These are phyloP conservation scores for Rheum nobile DNA, from an alignment of 148 eudicot genomes.

Conservation along the genomic window DNA sequence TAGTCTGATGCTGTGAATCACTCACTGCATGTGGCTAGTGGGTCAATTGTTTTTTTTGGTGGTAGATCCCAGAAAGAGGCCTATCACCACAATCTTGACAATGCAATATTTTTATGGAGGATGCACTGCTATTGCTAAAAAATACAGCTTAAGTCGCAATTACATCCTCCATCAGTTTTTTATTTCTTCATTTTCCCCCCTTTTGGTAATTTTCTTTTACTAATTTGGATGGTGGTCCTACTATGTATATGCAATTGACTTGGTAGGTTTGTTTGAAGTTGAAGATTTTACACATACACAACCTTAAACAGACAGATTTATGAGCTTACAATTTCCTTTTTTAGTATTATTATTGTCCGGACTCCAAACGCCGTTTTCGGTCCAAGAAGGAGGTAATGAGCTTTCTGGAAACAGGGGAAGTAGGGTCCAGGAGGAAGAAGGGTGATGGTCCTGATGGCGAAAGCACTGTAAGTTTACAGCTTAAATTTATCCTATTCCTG, in stretches of 20 bases:
- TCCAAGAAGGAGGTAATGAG: slow-evolving; percentile 12
- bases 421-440: slow-evolving; percentile 12
- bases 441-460: slow-evolving; percentile 23
- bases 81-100: not conserved
- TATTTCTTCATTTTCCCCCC: not conserved
- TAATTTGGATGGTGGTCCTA: not conserved
- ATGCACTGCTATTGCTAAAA: not conserved
- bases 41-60: not conserved
- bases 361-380: slow-evolving; percentile 2
- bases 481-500: not conserved
- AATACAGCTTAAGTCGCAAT: not conserved
- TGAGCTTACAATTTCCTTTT: not conserved
- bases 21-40: not conserved
- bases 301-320: not conserved
- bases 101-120: not conserved
- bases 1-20: not conserved
- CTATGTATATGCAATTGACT: not conserved
- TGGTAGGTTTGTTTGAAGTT: not conserved
- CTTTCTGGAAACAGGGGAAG: not conserved
- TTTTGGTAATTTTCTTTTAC: not conserved
- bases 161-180: not conserved
- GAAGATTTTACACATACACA: not conserved
- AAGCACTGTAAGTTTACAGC: slow-evolving; percentile 23
- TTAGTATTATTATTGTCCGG: slow-evolving; percentile 6
- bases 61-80: not conserved